A percentile compares a stretch with the other conserved stretches of the same genome.
phyloP scores from a whole-genome alignment of 176 grass and related monocot genomes.

The Rhipidocladum racemiflorum region DNA sequence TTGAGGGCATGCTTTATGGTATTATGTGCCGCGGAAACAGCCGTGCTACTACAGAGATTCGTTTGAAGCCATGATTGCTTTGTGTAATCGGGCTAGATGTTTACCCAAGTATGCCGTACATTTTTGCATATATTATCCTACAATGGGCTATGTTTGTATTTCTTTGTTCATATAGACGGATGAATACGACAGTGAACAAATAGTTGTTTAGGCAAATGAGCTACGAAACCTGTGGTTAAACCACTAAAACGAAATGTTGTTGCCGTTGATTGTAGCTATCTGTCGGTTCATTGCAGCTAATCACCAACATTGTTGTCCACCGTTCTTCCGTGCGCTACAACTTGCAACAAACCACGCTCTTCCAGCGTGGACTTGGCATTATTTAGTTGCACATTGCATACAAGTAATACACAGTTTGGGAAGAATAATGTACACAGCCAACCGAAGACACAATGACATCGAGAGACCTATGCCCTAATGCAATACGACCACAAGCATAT shows the following conservation, averaged over 20 bases:
- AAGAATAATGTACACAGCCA: slow-evolving; percentile 41
- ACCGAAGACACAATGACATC: neutral
- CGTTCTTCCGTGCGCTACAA: slow-evolving; percentile 1
- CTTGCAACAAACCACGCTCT: slow-evolving; percentile 17
- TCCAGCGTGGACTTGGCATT: slow-evolving; percentile 17
- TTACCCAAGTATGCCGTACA: too few relatives aligned
- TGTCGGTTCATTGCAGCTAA: neutral
- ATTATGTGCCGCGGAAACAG: neutral
- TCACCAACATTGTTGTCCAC: neutral
- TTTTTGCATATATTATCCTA: neutral
- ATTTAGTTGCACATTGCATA: slow-evolving; percentile 35
- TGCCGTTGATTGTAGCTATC: neutral
- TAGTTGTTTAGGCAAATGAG: neutral
- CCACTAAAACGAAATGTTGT: neutral
- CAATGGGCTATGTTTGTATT: neutral
- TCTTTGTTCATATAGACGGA: neutral
- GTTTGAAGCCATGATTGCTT: neutral
- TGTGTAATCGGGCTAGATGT: neutral
- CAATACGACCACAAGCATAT: slow-evolving; percentile 7
- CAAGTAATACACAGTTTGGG: slow-evolving; percentile 23
- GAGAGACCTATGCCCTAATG: slow-evolving; percentile 27
- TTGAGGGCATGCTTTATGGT: neutral
- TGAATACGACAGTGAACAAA: neutral
- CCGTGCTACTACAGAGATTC: neutral
- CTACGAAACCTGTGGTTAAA: neutral